A percentile compares a stretch with the other conserved stretches of the same genome.
Evolutionary conservation across 2,329 filamentous ascomycete genomes (phyloP).

Genomic region (Cladosporium sp.): DNA sequence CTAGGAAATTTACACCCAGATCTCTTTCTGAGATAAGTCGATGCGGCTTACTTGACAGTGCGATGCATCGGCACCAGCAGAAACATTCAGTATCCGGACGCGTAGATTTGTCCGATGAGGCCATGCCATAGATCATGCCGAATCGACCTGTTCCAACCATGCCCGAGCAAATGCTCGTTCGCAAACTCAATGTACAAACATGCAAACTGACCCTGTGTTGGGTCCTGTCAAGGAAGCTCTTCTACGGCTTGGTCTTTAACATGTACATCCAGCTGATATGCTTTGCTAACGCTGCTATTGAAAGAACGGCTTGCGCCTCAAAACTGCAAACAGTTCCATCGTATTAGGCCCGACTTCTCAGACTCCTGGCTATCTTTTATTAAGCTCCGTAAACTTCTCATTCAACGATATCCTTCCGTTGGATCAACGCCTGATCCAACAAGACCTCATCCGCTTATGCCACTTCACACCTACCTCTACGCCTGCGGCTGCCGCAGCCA

Average conservation of each 20-base stretch:
- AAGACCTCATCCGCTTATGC: slow-evolving; percentile 20
- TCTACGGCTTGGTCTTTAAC: not conserved
- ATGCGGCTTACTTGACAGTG: not conserved
- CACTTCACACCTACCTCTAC: slow-evolving; percentile 28
- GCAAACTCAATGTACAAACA: not conserved
- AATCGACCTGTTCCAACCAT: not conserved
- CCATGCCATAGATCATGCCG: not conserved
- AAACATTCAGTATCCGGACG: not conserved
- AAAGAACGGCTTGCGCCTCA: not conserved
- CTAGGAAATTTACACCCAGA: not conserved
- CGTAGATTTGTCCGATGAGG: not conserved
- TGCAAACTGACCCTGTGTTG: not conserved
- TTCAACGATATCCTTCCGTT: not conserved
- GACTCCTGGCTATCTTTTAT: not conserved
- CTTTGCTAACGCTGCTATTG: not conserved
- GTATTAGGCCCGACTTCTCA: not conserved
- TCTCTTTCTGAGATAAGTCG: not conserved
- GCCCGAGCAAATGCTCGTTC: not conserved
- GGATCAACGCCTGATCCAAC: not conserved
- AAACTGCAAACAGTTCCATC: not conserved
- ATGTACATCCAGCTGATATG: not conserved
- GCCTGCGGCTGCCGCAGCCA: slow-evolving; percentile 27
- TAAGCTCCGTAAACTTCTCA: no score
- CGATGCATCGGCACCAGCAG: not conserved
- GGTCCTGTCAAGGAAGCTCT: not conserved